Evolutionary conservation across 2,329 filamentous ascomycete species (phyloP), one percentile per base, ranked within the genome.

Genomic region (Parastagonospora nodorum): DNA sequence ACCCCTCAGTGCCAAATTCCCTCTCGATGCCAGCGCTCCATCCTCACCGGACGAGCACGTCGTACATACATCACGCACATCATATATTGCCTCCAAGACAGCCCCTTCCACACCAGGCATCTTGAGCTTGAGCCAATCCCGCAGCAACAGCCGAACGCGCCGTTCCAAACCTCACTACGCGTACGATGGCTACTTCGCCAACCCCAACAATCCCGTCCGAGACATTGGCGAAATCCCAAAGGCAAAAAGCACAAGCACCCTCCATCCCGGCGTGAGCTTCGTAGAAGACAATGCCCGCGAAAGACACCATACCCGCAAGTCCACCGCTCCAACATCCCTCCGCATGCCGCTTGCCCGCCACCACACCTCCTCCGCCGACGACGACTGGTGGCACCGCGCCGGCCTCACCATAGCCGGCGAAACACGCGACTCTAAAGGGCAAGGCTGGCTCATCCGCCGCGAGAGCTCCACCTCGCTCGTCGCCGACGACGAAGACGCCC

Each of bases 341-440:
- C 60, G 60, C 42, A 61, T 60, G 33, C 63, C 64, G 3, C 51
- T 63, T 9, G 52, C 52, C 19, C 56, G 64, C 36, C 63, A 72
- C 45, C 68, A 72, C 45, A 72, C 69, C 27, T 65, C 50, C 48
- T 66, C 71, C 19, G 38, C 60, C 1, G 62, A 59, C 44, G 77
- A 83, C 42, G 81, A 83, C 64, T 87, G 84, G 84, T 74, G 86
- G 46, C 78, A 84, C 38, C 81, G 84, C 45, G 80, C 84, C 0
- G 82, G 82, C 2, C 75, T 83, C 7, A 78, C 80, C 0, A 79
- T 86, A 5, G 80, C 83, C 2, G 79, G 81, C 4, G 78, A 83
- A 15, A 79, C 82, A 5, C 75, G 83, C 32, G 83, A 86, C 58
- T 79, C 79, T 50, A 86, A 86, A 58, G 84, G 84, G n/a, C 83